Conservation (phyloP, 352 stramenopile genomes). For the Aphanomyces euteiches region DNA sequence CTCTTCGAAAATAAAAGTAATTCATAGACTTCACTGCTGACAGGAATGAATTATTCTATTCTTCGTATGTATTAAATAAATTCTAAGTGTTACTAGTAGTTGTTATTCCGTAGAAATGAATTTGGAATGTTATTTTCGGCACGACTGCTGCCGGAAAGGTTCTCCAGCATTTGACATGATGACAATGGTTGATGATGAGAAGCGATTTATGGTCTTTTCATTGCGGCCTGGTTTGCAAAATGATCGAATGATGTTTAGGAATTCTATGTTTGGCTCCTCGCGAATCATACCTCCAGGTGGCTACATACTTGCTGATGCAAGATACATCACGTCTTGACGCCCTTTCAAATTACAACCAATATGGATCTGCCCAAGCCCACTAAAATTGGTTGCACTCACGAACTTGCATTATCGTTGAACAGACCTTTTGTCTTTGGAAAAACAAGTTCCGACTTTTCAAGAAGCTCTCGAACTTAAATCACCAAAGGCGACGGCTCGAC, state of each 20-base stretch:
- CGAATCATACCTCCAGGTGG: background rate
- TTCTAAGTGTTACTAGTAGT: too few relatives aligned
- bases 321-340: background rate
- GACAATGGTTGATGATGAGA: constrained; percentile 20
- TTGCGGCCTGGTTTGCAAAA: constrained; percentile 15
- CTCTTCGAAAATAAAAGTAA: too few relatives aligned
- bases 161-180: constrained; percentile 23
- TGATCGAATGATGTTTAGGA: constrained; percentile 10
- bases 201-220: constrained; percentile 14
- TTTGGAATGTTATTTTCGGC: too few relatives aligned
- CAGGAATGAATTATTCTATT: too few relatives aligned
- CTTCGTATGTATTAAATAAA: too few relatives aligned
- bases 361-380: background rate
- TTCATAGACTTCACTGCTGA: too few relatives aligned
- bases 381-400: background rate
- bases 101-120: too few relatives aligned
- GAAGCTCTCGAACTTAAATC: background rate
- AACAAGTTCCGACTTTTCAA: constrained; percentile 8
- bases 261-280: background rate
- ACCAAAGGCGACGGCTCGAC: background rate
- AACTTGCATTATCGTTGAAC: background rate
- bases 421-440: background rate
- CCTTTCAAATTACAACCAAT: background rate
- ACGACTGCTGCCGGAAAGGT: constrained; percentile 9
- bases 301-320: background rate